Evolutionary conservation across 2,329 filamentous ascomycete species (phyloP), one percentile per base, ranked within the genome.

Genomic region (Diaporthe destruens): DNA sequence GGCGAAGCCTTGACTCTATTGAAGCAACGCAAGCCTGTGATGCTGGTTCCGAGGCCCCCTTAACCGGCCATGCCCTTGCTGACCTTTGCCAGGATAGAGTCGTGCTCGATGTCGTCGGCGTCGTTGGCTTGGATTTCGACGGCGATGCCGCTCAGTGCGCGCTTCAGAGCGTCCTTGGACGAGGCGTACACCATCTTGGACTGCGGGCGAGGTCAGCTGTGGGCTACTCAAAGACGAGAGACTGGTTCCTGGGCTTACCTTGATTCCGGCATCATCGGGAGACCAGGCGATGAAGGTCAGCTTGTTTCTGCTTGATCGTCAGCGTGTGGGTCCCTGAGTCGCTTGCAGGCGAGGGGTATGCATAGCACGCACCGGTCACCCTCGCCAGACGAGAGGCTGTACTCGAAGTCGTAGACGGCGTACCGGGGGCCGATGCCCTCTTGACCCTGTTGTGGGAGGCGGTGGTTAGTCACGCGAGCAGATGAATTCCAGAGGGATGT

Each of bases 171-270:
- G 79, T 95, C 93, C 87, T 96, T 96, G 84, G 94, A 96, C 68
- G 94, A 93, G 79, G 93, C 93, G 88, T 96, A 96, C 83, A 95
- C 89, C 94, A 96, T 96, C 88, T 95, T 95, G 84, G 92, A 88
- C 93, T 95, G 77, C 44, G 39, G 25, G 76, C 54, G 36, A 36
- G 5, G 65, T 70, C 42, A 51, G 55, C 51, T 42, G 44, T 49
- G 18, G n/a, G 9, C 78, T 73, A 77, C 73, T 67, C 20, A 44
- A 32, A 76, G 23, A 55, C 71, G 76, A 39, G 14, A 25, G 49
- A 18, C 75, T 61, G 74, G 59, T 57, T 39, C 63, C 20, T 51
- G 55, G 32, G 20, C 90, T 83, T 82, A 95, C 93, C 87, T 92
- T 92, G 84, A 95, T 88, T 77, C 88, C 86, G 76, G 94, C 93